Evolutionary conservation across 2,329 filamentous ascomycete genomes (phyloP).

Genomic region (Arthrobotrys sphaeroides): DNA sequence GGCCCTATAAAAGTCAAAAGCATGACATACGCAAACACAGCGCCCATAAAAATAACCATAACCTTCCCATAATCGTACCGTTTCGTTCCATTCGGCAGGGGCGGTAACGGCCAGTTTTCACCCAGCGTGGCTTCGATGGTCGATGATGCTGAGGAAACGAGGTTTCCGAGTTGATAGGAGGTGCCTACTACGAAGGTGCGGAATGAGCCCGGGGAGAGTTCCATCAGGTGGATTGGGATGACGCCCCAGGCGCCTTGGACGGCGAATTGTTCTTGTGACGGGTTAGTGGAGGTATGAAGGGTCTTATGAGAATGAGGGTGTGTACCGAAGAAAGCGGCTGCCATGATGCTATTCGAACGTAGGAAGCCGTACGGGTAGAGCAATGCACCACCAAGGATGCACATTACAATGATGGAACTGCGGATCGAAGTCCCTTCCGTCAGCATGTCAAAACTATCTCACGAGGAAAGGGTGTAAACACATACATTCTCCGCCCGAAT

Average conservation of each 20-base stretch:
- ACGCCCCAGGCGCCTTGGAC: constrained; percentile 74
- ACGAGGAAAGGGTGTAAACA: neutral
- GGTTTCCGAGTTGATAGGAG: constrained; percentile 80
- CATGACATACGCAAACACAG: constrained; percentile 74
- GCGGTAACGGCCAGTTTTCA: constrained; percentile 75
- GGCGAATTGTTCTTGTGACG: constrained; percentile 67
- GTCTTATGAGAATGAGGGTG: too few species aligned
- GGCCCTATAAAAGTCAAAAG: constrained; percentile 72
- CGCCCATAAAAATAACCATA: constrained; percentile 90
- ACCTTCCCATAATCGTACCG: constrained; percentile 82
- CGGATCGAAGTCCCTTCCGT: neutral
- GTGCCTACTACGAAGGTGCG: constrained; percentile 76
- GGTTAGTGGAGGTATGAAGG: neutral
- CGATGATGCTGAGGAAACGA: constrained; percentile 67
- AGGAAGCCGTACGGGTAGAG: constrained; percentile 85
- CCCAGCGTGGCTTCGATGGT: constrained; percentile 74
- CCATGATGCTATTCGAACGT: constrained; percentile 74
- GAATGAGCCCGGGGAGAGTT: constrained; percentile 75
- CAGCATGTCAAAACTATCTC: neutral
- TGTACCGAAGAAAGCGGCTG: constrained; percentile 71
- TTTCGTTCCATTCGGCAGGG: constrained; percentile 64
- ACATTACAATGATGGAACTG: constrained; percentile 70
- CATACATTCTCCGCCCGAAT: constrained; percentile 70
- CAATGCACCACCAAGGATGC: constrained; percentile 75
- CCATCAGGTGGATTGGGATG: constrained; percentile 77